Conservation (phyloP, 2,329 filamentous ascomycete species). For the Alternaria sp. region DNA sequence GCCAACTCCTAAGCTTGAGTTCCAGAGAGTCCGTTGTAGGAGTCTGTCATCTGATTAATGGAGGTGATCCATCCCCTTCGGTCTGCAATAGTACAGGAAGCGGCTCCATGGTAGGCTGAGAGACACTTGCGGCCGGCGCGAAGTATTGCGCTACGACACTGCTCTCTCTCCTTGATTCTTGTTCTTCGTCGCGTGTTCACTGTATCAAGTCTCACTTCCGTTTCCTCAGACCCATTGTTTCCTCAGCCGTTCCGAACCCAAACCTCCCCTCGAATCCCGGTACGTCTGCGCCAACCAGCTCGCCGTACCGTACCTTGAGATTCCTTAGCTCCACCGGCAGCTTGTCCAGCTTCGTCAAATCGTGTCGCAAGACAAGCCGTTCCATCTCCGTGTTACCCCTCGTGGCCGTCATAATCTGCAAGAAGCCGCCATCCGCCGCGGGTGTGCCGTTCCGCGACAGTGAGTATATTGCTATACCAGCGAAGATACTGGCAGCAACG, state of each 20-base stretch:
- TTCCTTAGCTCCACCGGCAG: slow-evolving; percentile 1
- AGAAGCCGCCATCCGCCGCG: slow-evolving; percentile 15
- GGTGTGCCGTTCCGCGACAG: slow-evolving; percentile 5
- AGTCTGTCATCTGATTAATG: not conserved
- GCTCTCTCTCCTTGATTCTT: too few relatives aligned
- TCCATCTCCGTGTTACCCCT: slow-evolving; percentile 14
- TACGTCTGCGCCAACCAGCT: not conserved
- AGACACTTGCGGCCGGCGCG: too few relatives aligned
- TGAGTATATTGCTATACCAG: slow-evolving; percentile 6
- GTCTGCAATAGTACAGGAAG: not conserved
- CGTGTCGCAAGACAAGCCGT: not conserved
- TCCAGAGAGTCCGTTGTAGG: not conserved
- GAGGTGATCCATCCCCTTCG: not conserved
- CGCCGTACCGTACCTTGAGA: slow-evolving; percentile 11
- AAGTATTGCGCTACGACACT: too few relatives aligned
- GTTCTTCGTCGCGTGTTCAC: too few relatives aligned
- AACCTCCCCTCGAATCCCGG: not conserved
- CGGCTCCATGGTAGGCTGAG: not conserved
- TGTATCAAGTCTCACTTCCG: too few relatives aligned
- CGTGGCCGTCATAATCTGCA: slow-evolving; percentile 19
- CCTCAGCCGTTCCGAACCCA: slow-evolving; percentile 13
- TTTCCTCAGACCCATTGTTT: not conserved
- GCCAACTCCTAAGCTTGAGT: not conserved
- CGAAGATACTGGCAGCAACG: not conserved
- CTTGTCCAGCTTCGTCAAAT: not conserved